Base-by-base conservation (phyloP, 306 rosid genomes). In the Carpinus fangiana region DNA sequence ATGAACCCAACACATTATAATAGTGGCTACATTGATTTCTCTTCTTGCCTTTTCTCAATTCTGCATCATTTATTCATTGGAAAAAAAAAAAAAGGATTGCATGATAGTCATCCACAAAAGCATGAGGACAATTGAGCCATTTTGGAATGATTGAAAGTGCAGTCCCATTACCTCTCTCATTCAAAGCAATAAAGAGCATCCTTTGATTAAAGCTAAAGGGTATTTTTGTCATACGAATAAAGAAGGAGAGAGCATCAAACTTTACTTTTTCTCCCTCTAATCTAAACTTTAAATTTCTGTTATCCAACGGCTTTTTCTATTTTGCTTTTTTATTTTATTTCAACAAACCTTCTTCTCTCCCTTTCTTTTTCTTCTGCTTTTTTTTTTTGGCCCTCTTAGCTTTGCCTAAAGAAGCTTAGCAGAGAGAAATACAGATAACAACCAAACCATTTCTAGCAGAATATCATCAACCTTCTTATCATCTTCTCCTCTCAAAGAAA, bases 121-220 rank as follows among this genome's bases (percentile, higher is more conserved):
- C 71, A 69, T 50, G 38, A 65, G 86, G 88, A 84, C 89, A 85
- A 83, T 71, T 76, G 84, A 85, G 82, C 82, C 89, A 85, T 88
- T 85, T 78, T 85, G 61, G 61, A 81, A 85, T 84, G 82, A 86
- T 74, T 86, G 89, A 88, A 90, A 89, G 90, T 80, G 86, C 86
- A 89, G 83, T 72, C 82, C 84, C 88, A 80, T 84, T 80, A 43
- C 77, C 86, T 52, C 84, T 81, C 80, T 82, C 84, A 72, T 86
- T 88, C 86, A 88, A 89, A 55, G 90, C 85, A 80, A 85, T 85
- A 88, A 93, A 93, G 95, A 84, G 53, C 79, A 73, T 72, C 76
- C 93, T 88, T 91, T 87, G 84, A 75, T 84, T 89, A 93, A 89
- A 93, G 98, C 90, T 81, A 88, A 88, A 87, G 95, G 95, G 89